These are phyloP conservation scores for Pneumocystis wakefieldiae DNA, from an alignment of 1,139 yeast species.

Conservation along the genomic window DNA sequence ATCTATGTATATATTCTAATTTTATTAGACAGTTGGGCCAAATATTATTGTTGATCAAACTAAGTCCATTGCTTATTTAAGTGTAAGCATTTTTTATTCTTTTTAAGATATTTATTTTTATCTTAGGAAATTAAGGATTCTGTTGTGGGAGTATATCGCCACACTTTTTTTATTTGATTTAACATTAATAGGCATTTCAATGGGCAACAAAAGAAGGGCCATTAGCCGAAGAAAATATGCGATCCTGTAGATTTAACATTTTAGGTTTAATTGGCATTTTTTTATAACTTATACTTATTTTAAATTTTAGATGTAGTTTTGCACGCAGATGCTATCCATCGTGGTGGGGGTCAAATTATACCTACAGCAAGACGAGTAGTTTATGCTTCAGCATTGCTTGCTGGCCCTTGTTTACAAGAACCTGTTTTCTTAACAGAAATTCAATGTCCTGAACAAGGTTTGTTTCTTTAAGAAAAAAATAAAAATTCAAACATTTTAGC, in stretches of 20 bases:
- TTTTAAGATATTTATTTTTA: background rate
- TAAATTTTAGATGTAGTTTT: constrained; percentile 66
- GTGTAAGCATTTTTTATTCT: background rate
- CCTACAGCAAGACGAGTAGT: constrained; percentile 99
- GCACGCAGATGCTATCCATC: constrained; percentile 99
- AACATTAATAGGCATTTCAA: constrained; percentile 58
- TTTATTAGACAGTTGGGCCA: constrained; percentile 49
- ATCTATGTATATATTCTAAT: constrained; percentile 14
- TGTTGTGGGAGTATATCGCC: constrained; percentile 51
- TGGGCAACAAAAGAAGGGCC: constrained; percentile 99
- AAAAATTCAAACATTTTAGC: background rate
- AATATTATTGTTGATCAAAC: constrained; percentile 98
- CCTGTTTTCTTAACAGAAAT: constrained; percentile 98
- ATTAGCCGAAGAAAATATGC: constrained; percentile 86
- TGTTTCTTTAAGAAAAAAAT: constrained; percentile 21
- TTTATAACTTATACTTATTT: background rate
- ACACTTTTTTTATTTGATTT: background rate
- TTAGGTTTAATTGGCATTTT: constrained; percentile 23
- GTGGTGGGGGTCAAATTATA: constrained; percentile 99
- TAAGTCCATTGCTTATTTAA: constrained; percentile 93
- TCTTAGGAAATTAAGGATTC: constrained; percentile 97
- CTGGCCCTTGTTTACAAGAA: constrained; percentile 98
- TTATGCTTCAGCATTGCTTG: constrained; percentile 94
- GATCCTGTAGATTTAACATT: constrained; percentile 94
- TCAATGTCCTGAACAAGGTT: constrained; percentile 98